Conservation (phyloP, 352 stramenopile species). For the Thalassiosira exigua region DNA sequence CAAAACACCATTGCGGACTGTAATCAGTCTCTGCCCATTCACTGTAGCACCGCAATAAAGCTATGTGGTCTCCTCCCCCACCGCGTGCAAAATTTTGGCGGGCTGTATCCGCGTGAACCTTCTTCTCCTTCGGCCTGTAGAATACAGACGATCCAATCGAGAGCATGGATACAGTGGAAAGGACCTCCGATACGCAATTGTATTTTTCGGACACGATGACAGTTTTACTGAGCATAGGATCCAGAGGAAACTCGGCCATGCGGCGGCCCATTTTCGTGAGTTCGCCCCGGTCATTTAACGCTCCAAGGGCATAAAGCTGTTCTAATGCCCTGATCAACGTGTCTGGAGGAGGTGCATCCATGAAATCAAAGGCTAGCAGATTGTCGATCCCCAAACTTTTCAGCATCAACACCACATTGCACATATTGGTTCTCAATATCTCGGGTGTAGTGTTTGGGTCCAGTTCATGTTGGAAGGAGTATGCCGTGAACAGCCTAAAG, state of each 20-base stretch:
- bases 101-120: slow-evolving; percentile 98
- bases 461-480: slow-evolving; percentile 98
- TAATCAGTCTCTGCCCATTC: slow-evolving; percentile 98
- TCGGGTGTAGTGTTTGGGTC: slow-evolving; percentile 98
- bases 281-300: slow-evolving; percentile 97
- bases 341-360: slow-evolving; percentile 98
- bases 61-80: slow-evolving; percentile 96
- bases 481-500: slow-evolving; percentile 98
- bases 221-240: slow-evolving; percentile 99
- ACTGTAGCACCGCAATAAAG: slow-evolving; percentile 96
- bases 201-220: slow-evolving; percentile 92
- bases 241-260: slow-evolving; percentile 99
- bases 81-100: slow-evolving; percentile 97
- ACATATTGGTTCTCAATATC: slow-evolving; percentile 97
- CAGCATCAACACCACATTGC: slow-evolving; percentile 97
- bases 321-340: slow-evolving; percentile 97
- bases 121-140: slow-evolving; percentile 98
- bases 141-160: slow-evolving; percentile 98
- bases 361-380: slow-evolving; percentile 99
- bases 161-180: slow-evolving; percentile 98
- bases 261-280: slow-evolving; percentile 96
- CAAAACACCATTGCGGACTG: slow-evolving; percentile 92
- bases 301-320: slow-evolving; percentile 98
- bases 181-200: slow-evolving; percentile 89
- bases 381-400: slow-evolving; percentile 99